Evolutionary conservation across 768 basidiomycete species (phyloP), one percentile per base, ranked within the genome.

Genomic region (Lactarius pseudohatsudake): DNA sequence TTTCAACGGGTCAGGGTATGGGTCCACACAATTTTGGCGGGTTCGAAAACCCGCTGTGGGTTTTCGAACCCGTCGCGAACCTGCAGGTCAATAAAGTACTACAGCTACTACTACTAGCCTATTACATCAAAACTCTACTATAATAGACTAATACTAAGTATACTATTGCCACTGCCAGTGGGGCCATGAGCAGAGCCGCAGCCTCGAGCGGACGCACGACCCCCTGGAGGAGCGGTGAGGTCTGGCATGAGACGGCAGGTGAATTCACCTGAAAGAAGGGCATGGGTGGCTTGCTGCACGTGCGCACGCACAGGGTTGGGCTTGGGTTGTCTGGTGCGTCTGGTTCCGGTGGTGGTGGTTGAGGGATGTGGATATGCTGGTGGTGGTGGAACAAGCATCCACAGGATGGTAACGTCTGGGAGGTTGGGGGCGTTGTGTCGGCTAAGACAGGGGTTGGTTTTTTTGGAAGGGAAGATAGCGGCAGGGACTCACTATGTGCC

Each of bases 401-500:
- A n/a, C n/a, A 85, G 74, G 38, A 86, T 68, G 38, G 78, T 72
- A 30, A 83, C 79, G 58, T 76, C 76, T n/a, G 77, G 69, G 16
- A 79, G 78, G 1, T 74, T 71, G 8, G 68, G 3, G 20, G 65
- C 50, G 30, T 80, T 81, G 45, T 87, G 83, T 20, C 87, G 85
- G 69, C 87, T 86, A 38, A 58, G 54, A 66, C 9, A 41, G 50
- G 13, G 22, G 55, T 2, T 36, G 3, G 22, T 61, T 18, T 26
- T 16, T n/a, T 41, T 7, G 41, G 10, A 26, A 32, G 20, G 3
- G 22, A 13, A 1, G n/a, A 26, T 4, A 15, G 11, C 11, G n/a
- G n/a, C 45, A 32, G 45, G 40, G 11, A 75, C 88, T 73, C 72
- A 89, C 88, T 87, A 85, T 75, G 79, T 79, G 11, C 86, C 87